Conservation (phyloP, 805 yeast genomes). For the Lipomyces sp. region DNA sequence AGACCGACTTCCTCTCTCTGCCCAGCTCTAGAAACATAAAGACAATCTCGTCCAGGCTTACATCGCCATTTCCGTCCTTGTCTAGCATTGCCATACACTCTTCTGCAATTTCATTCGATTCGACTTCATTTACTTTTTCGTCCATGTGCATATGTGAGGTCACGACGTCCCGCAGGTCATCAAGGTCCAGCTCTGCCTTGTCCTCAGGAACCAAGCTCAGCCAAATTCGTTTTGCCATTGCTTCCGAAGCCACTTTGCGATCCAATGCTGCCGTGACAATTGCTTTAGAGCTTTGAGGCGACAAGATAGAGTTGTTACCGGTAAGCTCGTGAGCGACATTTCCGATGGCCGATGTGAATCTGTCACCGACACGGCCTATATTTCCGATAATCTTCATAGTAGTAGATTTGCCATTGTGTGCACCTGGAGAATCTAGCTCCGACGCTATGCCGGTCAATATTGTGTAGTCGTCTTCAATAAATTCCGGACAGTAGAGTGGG, state of each 20-base stretch:
- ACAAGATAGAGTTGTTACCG: background rate
- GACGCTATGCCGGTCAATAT: constrained; percentile 41
- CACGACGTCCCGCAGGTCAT: constrained; percentile 45
- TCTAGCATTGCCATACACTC: constrained; percentile 42
- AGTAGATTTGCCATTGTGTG: constrained; percentile 10
- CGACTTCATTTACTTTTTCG: constrained; percentile 6
- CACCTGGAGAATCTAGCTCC: constrained; percentile 23
- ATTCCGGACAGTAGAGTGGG: constrained; percentile 46
- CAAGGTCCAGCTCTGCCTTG: constrained; percentile 43
- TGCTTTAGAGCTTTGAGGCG: constrained; percentile 9
- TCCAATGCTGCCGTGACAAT: constrained; percentile 46
- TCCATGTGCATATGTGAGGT: background rate
- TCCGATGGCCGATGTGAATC: constrained; percentile 28
- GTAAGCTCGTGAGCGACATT: constrained; percentile 9
- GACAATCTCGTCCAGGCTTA: constrained; percentile 48
- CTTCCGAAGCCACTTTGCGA: constrained; percentile 40
- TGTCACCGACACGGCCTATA: constrained; percentile 19
- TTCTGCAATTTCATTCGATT: constrained; percentile 12
- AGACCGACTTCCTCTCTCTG: constrained; percentile 46
- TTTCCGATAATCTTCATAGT: constrained; percentile 19
- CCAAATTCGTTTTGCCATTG: constrained; percentile 50
- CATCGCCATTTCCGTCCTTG: constrained; percentile 46
- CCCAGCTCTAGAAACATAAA: constrained; percentile 44
- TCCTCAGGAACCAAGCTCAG: constrained; percentile 49
- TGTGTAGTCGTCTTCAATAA: constrained; percentile 46